Evolutionary conservation across 2,329 filamentous ascomycete genomes (phyloP).

Genomic region (Fusarium anthophilum): DNA sequence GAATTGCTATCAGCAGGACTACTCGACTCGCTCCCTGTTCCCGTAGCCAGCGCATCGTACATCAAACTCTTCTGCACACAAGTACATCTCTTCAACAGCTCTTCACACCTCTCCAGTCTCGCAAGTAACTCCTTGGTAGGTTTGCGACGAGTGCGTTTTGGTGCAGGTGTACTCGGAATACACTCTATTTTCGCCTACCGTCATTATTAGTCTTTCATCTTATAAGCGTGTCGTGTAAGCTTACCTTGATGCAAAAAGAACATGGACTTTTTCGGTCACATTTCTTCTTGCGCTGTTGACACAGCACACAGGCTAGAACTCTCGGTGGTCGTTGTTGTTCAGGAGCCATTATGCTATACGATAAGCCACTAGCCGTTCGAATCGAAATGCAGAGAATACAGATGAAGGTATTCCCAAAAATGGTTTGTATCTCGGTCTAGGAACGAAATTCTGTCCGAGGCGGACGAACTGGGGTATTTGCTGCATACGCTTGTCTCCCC

Average conservation of each 20-base stretch:
- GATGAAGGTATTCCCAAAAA: not conserved
- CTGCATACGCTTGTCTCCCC: not conserved
- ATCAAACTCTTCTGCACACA: slow-evolving; percentile 32
- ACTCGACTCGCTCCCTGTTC: slow-evolving; percentile 16
- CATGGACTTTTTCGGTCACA: slow-evolving; percentile 32
- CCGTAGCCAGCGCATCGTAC: not conserved
- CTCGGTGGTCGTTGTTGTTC: slow-evolving; percentile 15
- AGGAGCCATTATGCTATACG: slow-evolving; percentile 11
- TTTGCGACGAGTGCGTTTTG: slow-evolving; percentile 27
- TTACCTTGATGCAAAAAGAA: slow-evolving; percentile 31
- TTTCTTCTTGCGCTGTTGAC: slow-evolving; percentile 36
- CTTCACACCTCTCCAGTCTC: slow-evolving; percentile 24
- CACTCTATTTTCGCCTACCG: slow-evolving; percentile 22
- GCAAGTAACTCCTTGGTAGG: slow-evolving; percentile 31
- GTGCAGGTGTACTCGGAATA: slow-evolving; percentile 30
- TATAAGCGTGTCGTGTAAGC: not conserved
- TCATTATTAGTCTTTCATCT: not conserved
- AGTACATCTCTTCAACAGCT: slow-evolving; percentile 26
- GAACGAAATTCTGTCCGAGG: not conserved
- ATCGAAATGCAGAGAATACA: not conserved
- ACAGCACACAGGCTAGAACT: slow-evolving; percentile 30
- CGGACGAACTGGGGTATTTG: slow-evolving; percentile 22
- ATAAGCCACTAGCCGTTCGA: not conserved
- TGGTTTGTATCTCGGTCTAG: not conserved
- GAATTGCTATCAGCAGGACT: slow-evolving; percentile 21